Percentiles rank a stretch among this genome's conserved stretches.
These are phyloP conservation scores for Aspergillus sclerotiicarbonarius DNA, from an alignment of 495 filamentous ascomycete species.

Conservation along the genomic window DNA sequence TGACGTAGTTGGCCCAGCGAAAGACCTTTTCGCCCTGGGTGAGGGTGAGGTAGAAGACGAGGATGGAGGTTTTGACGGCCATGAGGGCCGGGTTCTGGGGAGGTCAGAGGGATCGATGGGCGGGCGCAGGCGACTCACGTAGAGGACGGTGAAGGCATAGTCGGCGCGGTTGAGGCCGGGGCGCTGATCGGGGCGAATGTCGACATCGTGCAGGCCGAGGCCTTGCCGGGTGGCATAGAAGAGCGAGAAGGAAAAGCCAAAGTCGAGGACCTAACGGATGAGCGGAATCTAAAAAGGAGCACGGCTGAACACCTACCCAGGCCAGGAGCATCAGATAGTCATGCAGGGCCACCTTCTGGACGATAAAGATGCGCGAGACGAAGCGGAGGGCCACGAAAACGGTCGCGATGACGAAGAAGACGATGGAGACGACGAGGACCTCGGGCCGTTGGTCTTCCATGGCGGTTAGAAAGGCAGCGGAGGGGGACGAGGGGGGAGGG, in stretches of 20 bases:
- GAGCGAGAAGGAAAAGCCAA: slow-evolving; percentile 74
- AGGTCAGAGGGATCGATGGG: slow-evolving; percentile 1
- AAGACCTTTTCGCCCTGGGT: slow-evolving; percentile 72
- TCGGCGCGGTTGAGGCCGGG: slow-evolving; percentile 60
- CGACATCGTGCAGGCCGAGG: slow-evolving; percentile 69
- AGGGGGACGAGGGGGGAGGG: neutral
- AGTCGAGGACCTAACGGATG: slow-evolving; percentile 57
- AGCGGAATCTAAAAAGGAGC: neutral
- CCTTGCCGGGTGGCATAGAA: slow-evolving; percentile 69
- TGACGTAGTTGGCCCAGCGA: slow-evolving; percentile 66
- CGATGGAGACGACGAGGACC: slow-evolving; percentile 73
- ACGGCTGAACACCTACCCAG: slow-evolving; percentile 56
- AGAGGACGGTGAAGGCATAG: slow-evolving; percentile 82
- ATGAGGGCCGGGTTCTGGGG: slow-evolving; percentile 82
- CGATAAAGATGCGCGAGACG: slow-evolving; percentile 68
- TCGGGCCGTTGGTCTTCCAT: slow-evolving; percentile 59
- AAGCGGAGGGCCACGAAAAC: slow-evolving; percentile 72
- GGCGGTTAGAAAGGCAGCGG: slow-evolving; percentile 3
- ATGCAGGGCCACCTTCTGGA: slow-evolving; percentile 65
- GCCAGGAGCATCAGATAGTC: slow-evolving; percentile 84
- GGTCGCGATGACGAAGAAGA: slow-evolving; percentile 63
- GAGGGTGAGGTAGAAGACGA: slow-evolving; percentile 81
- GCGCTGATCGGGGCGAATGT: slow-evolving; percentile 52
- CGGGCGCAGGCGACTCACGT: slow-evolving; percentile 52
- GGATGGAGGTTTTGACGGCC: slow-evolving; percentile 80